Conservation (phyloP, 768 basidiomycete species). For the Candolleomyces efflorescens region DNA sequence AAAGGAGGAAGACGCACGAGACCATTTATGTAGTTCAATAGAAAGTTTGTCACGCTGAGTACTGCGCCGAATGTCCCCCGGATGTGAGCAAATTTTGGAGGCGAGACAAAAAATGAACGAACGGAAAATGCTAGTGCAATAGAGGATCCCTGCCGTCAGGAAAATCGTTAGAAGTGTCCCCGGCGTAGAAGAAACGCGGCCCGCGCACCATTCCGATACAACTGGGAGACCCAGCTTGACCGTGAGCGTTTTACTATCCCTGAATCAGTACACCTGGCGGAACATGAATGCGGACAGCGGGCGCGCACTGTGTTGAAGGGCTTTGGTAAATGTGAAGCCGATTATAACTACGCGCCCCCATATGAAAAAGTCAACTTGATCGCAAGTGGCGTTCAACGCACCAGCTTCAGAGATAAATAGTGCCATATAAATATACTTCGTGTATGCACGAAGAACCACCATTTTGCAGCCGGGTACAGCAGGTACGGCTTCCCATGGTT, state of each 20-base stretch:
- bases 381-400: background rate
- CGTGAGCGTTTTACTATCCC: background rate
- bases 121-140: background rate
- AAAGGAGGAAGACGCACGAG: background rate
- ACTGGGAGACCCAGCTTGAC: constrained; percentile 1
- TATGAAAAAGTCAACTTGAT: background rate
- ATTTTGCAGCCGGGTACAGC: background rate
- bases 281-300: background rate
- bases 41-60: background rate
- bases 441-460: background rate
- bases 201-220: constrained; percentile 3
- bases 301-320: constrained; percentile 4
- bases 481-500: background rate
- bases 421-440: background rate
- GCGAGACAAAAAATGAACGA: background rate
- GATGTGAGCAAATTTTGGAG: background rate
- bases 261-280: background rate
- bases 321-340: background rate
- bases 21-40: background rate
- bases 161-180: background rate
- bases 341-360: background rate
- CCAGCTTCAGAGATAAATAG: constrained; percentile 3
- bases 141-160: background rate
- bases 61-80: background rate
- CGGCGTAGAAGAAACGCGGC: too few species aligned